Percentiles rank a stretch among this genome's conserved stretches.
Conservation (phyloP, 129 eudicot genomes). For the Lonicera japonica region DNA sequence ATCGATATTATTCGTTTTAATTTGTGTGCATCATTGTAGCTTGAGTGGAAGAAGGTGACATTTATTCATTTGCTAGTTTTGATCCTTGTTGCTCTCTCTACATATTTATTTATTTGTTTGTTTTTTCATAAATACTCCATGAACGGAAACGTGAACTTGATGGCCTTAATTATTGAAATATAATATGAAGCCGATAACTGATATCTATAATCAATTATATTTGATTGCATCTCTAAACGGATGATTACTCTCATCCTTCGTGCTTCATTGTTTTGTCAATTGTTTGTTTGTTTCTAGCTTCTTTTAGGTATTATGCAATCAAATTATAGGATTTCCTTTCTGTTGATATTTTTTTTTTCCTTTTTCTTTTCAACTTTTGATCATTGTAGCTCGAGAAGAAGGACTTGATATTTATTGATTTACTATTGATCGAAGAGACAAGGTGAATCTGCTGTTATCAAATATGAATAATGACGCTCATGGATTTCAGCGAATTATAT, state of each 20-base stretch:
- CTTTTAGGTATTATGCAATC: not conserved
- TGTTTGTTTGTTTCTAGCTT: no score
- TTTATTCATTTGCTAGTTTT: no score
- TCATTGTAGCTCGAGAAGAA: slow-evolving; percentile 1
- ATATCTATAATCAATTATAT: not conserved
- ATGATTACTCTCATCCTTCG: not conserved
- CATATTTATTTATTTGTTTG: no score
- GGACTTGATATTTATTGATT: no score
- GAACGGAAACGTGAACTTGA: no score
- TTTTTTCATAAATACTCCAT: no score
- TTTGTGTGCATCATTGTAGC: no score
- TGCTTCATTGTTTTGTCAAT: no score
- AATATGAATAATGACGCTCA: slow-evolving; percentile 45
- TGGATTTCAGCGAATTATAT: slow-evolving; percentile 45
- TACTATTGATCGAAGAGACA: no score
- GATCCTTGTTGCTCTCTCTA: no score
- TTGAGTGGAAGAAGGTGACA: no score
- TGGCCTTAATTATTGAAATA: slow-evolving; percentile 6
- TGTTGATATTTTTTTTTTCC: not conserved
- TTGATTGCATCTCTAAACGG: not conserved
- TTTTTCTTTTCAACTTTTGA: not conserved
- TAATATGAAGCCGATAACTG: slow-evolving; percentile 7
- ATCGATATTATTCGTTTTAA: no score
- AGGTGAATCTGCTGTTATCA: slow-evolving; percentile 3
- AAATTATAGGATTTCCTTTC: not conserved